Evolutionary conservation across 1,139 yeast genomes (phyloP), one percentile per base, ranked within the genome.

Genomic region (Martiniozyma asiatica): DNA sequence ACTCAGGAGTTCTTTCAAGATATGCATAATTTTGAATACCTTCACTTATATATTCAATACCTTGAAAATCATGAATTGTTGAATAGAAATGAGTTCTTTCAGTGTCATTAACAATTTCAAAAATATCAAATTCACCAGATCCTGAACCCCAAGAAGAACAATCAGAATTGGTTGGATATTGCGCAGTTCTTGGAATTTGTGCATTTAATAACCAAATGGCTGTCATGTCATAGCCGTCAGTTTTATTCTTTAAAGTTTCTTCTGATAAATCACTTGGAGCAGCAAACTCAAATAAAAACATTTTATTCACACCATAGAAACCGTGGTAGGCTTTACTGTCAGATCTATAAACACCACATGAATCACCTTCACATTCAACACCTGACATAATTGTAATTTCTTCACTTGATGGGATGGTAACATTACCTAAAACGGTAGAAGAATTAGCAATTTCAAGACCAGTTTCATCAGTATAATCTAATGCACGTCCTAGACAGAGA

Each of bases 121-220:
- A 78, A 49, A 78, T 70, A 59, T 79, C 92, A 52, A 73, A 74
- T 58, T 79, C 89, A 56, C 92, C 89, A 58, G 87, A 76, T 10
- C 85, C 85, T 32, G 76, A 61, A 23, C 64, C 58, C 87, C 89
- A 78, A 51, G 87, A 74, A 18, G 85, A 75, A 55, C 87, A 78
- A 41, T 67, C 61, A 29, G 63, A 53, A 41, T 66, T 65, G 27
- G 71, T 65, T 38, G 72, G 70, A 53, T 78, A 78, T 58, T 78
- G 87, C 32, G 80, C 63, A 35, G 87, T 77, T 65, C 89, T 72
- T 54, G 87, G 80, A 47, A 78, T 73, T 53, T 74, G 71, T 33
- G 82, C 81, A 50, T 78, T 78, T 51, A 78, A 59, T 45, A 78
- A 61, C 81, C 89, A 78, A 44, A 78, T 69, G 34, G 85, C 87